Evolutionary conservation across 225 moss, liverwort and hornwort species (phyloP).

Genomic region (Neckera pumila): DNA sequence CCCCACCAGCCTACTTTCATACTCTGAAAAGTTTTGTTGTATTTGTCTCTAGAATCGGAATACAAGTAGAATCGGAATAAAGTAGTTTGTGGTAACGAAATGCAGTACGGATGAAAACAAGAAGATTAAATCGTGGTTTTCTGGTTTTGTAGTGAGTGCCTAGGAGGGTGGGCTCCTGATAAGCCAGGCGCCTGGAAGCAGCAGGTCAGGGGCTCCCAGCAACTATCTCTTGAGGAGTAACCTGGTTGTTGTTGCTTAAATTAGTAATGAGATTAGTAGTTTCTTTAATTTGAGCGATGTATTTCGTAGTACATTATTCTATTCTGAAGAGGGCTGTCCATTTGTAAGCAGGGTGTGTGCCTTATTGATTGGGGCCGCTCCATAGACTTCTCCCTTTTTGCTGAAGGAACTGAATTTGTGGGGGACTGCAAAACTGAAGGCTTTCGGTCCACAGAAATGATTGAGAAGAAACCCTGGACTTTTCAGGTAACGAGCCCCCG

Average conservation of each 20-base stretch:
- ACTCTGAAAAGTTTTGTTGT: not conserved
- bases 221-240: not conserved
- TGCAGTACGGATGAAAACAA: not conserved
- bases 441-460: conserved; percentile 90
- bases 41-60: not conserved
- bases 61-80: not conserved
- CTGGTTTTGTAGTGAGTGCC: conserved; percentile 27
- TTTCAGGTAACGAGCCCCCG: conserved; percentile 50
- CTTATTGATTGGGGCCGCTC: conserved; percentile 98
- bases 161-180: conserved; percentile 52
- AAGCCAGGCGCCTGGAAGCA: conserved; percentile 68
- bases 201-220: conserved; percentile 28
- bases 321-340: not conserved
- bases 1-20: not conserved
- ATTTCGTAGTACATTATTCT: not conserved
- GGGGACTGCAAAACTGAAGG: conserved; percentile 91
- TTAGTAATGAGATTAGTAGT: not conserved
- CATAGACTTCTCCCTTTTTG: conserved; percentile 70
- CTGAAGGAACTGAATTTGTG: conserved; percentile 55
- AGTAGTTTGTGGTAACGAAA: not conserved
- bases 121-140: not conserved
- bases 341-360: conserved; percentile 65
- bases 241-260: not conserved
- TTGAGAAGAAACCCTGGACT: conserved; percentile 83
- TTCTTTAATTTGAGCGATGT: not conserved